Percentiles rank a stretch among this genome's conserved stretches.
These are phyloP conservation scores for Colletotrichum spaethianum DNA, from an alignment of 2,329 filamentous ascomycete genomes.

Conservation along the genomic window DNA sequence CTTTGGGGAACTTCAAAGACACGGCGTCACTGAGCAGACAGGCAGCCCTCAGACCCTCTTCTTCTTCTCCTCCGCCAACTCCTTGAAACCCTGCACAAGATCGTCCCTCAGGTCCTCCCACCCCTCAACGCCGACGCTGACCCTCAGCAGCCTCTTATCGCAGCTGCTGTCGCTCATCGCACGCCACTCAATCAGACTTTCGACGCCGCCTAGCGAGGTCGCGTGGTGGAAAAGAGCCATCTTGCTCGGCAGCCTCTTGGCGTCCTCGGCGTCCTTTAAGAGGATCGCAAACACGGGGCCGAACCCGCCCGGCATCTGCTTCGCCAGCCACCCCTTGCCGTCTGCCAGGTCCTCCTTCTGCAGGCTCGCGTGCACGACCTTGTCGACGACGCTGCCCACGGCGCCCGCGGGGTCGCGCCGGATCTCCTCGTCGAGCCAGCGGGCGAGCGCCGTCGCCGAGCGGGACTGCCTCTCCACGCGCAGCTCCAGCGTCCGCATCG, in stretches of 20 bases:
- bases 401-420: constrained; percentile 48
- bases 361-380: constrained; percentile 83
- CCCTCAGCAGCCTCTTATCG: constrained; percentile 79
- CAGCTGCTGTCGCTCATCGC: constrained; percentile 85
- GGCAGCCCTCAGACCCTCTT: neutral
- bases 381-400: constrained; percentile 69
- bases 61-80: constrained; percentile 57
- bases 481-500: constrained; percentile 87
- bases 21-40: neutral
- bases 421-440: constrained; percentile 75
- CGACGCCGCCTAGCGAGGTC: constrained; percentile 92
- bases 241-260: constrained; percentile 81
- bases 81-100: constrained; percentile 76
- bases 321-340: constrained; percentile 78
- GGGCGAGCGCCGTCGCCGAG: constrained; percentile 78
- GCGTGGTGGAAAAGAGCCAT: constrained; percentile 92
- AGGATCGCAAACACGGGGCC: constrained; percentile 89
- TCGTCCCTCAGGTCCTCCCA: constrained; percentile 88
- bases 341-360: constrained; percentile 72
- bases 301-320: constrained; percentile 93
- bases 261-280: constrained; percentile 72
- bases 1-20: neutral
- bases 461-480: constrained; percentile 83
- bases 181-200: constrained; percentile 97
- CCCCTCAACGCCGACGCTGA: constrained; percentile 90